A percentile compares a stretch with the other conserved stretches of the same genome.
These are phyloP conservation scores for Penicillium capsulatum DNA, from an alignment of 2,329 filamentous ascomycete species.

Conservation along the genomic window DNA sequence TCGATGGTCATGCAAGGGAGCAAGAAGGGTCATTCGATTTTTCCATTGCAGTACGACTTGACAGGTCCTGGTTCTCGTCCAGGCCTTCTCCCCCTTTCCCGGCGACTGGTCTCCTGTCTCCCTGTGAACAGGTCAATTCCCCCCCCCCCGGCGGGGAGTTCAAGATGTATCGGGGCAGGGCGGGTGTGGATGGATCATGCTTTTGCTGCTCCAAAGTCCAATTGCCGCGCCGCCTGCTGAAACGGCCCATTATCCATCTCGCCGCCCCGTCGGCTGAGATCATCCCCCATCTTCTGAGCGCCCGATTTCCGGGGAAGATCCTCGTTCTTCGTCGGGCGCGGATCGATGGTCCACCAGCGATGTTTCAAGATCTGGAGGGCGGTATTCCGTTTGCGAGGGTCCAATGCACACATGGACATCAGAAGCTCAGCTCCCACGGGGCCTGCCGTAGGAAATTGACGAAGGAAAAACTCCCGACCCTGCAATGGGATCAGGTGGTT, in stretches of 20 bases:
- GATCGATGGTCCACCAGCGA: slow-evolving; percentile 79
- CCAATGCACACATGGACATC: slow-evolving; percentile 76
- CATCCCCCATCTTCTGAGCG: slow-evolving; percentile 71
- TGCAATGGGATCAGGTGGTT: slow-evolving; percentile 55
- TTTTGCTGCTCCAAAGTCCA: slow-evolving; percentile 63
- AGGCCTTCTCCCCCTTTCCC: too few relatives aligned
- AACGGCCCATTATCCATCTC: slow-evolving; percentile 61
- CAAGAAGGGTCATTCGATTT: too few relatives aligned
- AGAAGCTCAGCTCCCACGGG: slow-evolving; percentile 80
- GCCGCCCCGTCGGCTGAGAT: slow-evolving; percentile 73
- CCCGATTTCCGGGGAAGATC: slow-evolving; percentile 75
- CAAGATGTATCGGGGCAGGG: too few relatives aligned
- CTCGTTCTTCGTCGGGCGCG: slow-evolving; percentile 74
- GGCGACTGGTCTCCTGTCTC: too few relatives aligned
- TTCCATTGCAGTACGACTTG: too few relatives aligned
- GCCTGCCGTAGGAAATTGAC: slow-evolving; percentile 75
- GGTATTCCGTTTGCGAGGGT: slow-evolving; percentile 79
- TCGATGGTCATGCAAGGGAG: too few relatives aligned
- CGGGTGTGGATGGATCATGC: slow-evolving; percentile 9
- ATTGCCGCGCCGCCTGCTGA: slow-evolving; percentile 73
- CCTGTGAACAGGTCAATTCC: too few relatives aligned
- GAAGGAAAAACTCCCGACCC: slow-evolving; percentile 67
- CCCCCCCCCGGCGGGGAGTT: too few relatives aligned
- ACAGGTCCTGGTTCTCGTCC: too few relatives aligned
- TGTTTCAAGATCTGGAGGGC: slow-evolving; percentile 75